A percentile compares a stretch with the other conserved stretches of the same genome.
Conservation (phyloP, 805 yeast genomes). For the Wickerhamiella slavikovae region DNA sequence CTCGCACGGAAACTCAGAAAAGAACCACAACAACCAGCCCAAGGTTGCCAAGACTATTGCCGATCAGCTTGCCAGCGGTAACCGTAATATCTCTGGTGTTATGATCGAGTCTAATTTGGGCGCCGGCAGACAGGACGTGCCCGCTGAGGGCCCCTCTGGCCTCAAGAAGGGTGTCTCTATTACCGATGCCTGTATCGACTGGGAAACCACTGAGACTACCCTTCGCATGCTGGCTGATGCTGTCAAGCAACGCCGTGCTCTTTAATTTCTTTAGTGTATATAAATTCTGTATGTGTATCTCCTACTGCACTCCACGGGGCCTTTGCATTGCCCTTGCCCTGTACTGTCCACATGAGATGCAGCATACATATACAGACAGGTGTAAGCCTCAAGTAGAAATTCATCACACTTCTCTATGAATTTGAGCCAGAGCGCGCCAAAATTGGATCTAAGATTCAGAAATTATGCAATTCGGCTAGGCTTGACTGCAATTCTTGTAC, state of each 20-base stretch:
- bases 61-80: slow-evolving; percentile 65
- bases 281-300: no score
- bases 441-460: no score
- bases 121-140: slow-evolving; percentile 71
- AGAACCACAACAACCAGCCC: slow-evolving; percentile 91
- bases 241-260: slow-evolving; percentile 42
- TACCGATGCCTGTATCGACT: slow-evolving; percentile 90
- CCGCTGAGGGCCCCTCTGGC: slow-evolving; percentile 31
- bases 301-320: no score
- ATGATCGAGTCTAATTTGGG: slow-evolving; percentile 88
- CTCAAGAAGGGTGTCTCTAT: slow-evolving; percentile 87
- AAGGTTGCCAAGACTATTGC: slow-evolving; percentile 69
- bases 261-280: neutral
- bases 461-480: no score
- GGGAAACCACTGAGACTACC: slow-evolving; percentile 75
- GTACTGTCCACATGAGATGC: no score
- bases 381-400: no score
- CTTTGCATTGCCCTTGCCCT: no score
- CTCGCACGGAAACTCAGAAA: slow-evolving; percentile 91
- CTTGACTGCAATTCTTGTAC: no score
- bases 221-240: slow-evolving; percentile 63
- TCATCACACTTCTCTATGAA: no score
- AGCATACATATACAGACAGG: no score
- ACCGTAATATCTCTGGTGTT: slow-evolving; percentile 63
- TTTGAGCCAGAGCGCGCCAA: no score